These are phyloP conservation scores for Hordeum pubiflorum DNA, from an alignment of 202 grass and related monocot genomes.

Conservation along the genomic window DNA sequence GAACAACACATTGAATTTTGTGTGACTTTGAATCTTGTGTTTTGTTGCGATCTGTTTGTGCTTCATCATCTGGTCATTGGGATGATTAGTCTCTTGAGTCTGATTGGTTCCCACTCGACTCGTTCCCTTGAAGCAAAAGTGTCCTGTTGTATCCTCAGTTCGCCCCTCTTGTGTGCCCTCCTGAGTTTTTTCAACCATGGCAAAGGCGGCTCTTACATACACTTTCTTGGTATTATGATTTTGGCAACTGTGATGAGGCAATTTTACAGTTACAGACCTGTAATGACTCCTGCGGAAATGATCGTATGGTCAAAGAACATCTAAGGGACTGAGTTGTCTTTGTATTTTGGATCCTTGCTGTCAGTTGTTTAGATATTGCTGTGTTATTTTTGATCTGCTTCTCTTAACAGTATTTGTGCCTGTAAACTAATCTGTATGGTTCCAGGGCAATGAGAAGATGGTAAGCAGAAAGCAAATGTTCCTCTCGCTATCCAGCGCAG, in stretches of 20 bases:
- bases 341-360: neutral
- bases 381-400: neutral
- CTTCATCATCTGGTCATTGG: conserved; percentile 24
- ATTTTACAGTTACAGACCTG: neutral
- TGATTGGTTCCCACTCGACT: conserved; percentile 45
- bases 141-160: conserved; percentile 41
- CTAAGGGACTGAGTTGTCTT: conserved; percentile 86
- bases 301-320: neutral
- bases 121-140: conserved; percentile 91
- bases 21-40: too few relatives aligned
- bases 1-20: too few relatives aligned
- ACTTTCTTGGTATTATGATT: neutral
- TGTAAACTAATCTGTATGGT: neutral
- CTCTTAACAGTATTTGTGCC: neutral
- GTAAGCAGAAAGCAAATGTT: conserved; percentile 13
- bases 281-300: neutral
- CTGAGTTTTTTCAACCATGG: neutral
- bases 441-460: conserved; percentile 12
- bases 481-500: conserved; percentile 76
- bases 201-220: conserved; percentile 47
- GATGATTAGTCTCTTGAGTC: conserved; percentile 11
- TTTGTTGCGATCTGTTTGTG: neutral
- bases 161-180: conserved; percentile 14
- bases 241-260: conserved; percentile 36
- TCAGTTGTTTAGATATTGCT: neutral